Evolutionary conservation across 2,329 filamentous ascomycete species (phyloP), one percentile per base, ranked within the genome.

Genomic region (Fusarium armeniacum): DNA sequence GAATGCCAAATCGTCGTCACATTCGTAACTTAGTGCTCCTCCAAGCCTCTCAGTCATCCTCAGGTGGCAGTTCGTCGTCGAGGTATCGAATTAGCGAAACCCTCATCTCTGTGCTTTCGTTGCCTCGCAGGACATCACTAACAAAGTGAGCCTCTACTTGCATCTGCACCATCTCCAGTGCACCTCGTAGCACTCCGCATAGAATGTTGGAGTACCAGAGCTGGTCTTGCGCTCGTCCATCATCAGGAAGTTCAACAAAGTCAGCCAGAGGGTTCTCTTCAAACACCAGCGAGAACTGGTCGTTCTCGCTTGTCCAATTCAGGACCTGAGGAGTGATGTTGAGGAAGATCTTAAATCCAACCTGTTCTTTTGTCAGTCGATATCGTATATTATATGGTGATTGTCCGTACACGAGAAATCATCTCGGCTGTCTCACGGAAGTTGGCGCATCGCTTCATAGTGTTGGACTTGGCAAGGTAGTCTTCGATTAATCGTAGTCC

Each of bases 161-260:
- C 93, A 98, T 97, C 86, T 98, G 95, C 76, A 98, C 95, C 96
- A 99, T 99, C 81, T 99, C 96, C 62, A 99, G 81, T 2, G 95
- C 91, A 16, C 96, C 96, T 73, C 96, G 87, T 65, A 99, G 83
- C 44, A 99, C 93, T 44, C 96, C 96, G 75, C 96, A 98, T 44
- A 98, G 87, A 60, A 99, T 97, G 81, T 98, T 99, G 7, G 94
- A 98, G 80, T 97, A 99, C 96, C 96, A 99, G 40, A 99, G 84
- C 82, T 98, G 95, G 76, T 98, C 94, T 80, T 99, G 96, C 5
- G 96, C 93, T 69, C 94, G 88, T 53, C 94, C 96, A 80, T 99
- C 96, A 78, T 99, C 96, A 1, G 96, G 96, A 44, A 99, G 83
- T 81, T 99, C 96, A 50, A 99, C 96, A 81, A 98, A 99, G 81